Evolutionary conservation across 805 yeast genomes (phyloP).

Genomic region (Saturnispora mendoncae): DNA sequence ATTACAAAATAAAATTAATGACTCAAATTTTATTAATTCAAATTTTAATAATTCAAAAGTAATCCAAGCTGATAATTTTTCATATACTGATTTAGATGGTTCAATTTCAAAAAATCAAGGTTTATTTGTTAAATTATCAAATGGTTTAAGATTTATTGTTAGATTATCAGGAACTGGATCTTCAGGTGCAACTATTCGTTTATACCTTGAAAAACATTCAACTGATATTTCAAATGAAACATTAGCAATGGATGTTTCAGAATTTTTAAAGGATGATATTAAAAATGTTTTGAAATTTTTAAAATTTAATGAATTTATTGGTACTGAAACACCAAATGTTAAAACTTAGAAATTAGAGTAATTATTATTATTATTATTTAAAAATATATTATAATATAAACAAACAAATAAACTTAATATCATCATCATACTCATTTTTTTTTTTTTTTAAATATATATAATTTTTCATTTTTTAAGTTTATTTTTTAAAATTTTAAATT

Average conservation of each 20-base stretch:
- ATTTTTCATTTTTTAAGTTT: no score
- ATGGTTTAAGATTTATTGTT: slow-evolving; percentile 79
- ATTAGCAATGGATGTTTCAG: slow-evolving; percentile 45
- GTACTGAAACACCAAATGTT: slow-evolving; percentile 83
- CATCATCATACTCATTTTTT: background rate
- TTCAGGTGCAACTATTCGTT: slow-evolving; percentile 92
- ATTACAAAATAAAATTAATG: slow-evolving; percentile 34
- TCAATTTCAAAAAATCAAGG: slow-evolving; percentile 86
- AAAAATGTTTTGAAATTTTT: slow-evolving; percentile 56
- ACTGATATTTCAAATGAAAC: slow-evolving; percentile 42
- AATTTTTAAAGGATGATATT: slow-evolving; percentile 58
- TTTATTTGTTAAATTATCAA: slow-evolving; percentile 66
- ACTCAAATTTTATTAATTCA: slow-evolving; percentile 40
- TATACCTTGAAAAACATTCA: slow-evolving; percentile 81
- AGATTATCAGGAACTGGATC: slow-evolving; percentile 97
- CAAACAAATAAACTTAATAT: background rate
- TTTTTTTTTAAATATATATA: background rate
- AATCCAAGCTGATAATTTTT: slow-evolving; percentile 75
- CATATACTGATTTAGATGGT: slow-evolving; percentile 92
- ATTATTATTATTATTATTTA: background rate
- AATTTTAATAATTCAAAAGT: slow-evolving; percentile 44
- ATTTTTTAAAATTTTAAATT: no score
- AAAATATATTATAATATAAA: background rate
- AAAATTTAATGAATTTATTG: slow-evolving; percentile 62
- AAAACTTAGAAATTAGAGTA: slow-evolving; percentile 52